Base-by-base conservation (phyloP, 345 rosid genomes). In the Mangifera indica region DNA sequence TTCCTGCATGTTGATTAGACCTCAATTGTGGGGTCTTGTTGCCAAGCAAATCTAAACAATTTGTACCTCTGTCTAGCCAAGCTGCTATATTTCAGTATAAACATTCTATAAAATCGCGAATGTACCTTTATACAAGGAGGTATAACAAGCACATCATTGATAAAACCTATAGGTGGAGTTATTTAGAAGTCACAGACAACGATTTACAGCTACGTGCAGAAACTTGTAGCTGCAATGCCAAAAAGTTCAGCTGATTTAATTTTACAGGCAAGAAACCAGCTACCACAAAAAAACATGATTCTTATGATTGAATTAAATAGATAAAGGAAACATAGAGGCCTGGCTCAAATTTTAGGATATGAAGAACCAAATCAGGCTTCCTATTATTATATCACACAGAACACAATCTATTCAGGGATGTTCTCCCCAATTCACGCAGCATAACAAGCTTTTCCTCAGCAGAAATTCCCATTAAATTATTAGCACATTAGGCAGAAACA, bases 1-100 rank as follows among this genome's bases (percentile, higher is more conserved):
- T n/a, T n/a, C n/a, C n/a, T n/a, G n/a, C n/a, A n/a, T n/a, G n/a
- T n/a, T n/a, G n/a, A n/a, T n/a, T n/a, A n/a, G n/a, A n/a, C n/a
- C n/a, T n/a, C n/a, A n/a, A n/a, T 92, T 92, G 42, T 79, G 92
- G 37, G 88, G 83, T 77, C 98, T 90, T n/a, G 93, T 90, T 46
- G 89, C 85, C 84, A 90, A 88, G 32, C 32, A 29, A 69, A 92
- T 93, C 71, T 94, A 95, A 62, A 91, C 90, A 85, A 91, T 92
- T 85, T 92, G 97, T 66, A 91, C 94, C 32, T 3, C 95, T 92
- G 90, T 57, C 86, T 75, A 74, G 84, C 71, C 83, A 80, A 85
- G 71, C 32, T 32, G 51, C 73, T 59, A 78, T 12, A 66, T 18
- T 49, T 32, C 69, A 75, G 29, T 64, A 73, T 56, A 51, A 62